Base-by-base conservation (phyloP, 1,284 basidiomycete species). In the Malassezia japonica region DNA sequence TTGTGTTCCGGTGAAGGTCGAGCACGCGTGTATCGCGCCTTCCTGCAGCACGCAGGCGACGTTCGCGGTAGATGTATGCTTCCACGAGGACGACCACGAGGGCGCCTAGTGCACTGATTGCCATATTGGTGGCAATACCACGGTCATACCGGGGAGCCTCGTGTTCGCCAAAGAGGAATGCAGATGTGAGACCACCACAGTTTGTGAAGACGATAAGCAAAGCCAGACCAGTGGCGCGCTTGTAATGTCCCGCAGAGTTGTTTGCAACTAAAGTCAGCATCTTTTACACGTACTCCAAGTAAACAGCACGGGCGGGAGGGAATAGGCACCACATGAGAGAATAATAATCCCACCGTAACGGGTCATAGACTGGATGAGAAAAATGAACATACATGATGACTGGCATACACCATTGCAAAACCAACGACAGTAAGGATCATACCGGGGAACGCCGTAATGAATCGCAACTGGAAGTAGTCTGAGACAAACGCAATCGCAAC, bases 281-380 rank as follows among this genome's bases (percentile, higher is more conserved):
- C 7, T 15, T 9, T 29, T 16, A 23, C n/a, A 43, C 41, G 41
- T 33, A 43, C 41, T 40, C 51, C 51, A 54, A 13, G 51, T 27
- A 31, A 54, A 54, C 16, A 54, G 34, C 2, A 23, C 31, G 10
- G 51, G 51, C 15, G 57, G 55, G 18, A 48, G 28, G 9, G 55
- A 57, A 38, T 58, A 70, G 12, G 55, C 56, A 1, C 67, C 67
- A 39, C 48, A 50, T 0, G 60, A 52, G 8, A 67, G 36, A 29
- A 70, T 15, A 25, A 67, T 56, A 42, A 68, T 53, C 13, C 62
- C 67, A 7, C 60, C 67, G 37, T 70, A 70, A 18, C 60, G 55
- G 4, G 32, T 37, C 39, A 48, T 53, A 27, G 37, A 15, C 24
- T 46, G 29, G 15, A 24, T 44, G 3, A 42, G 28, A 21, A 3